These are phyloP conservation scores for Thermochaetoides thermophila DNA, from an alignment of 495 filamentous ascomycete species.

Conservation along the genomic window DNA sequence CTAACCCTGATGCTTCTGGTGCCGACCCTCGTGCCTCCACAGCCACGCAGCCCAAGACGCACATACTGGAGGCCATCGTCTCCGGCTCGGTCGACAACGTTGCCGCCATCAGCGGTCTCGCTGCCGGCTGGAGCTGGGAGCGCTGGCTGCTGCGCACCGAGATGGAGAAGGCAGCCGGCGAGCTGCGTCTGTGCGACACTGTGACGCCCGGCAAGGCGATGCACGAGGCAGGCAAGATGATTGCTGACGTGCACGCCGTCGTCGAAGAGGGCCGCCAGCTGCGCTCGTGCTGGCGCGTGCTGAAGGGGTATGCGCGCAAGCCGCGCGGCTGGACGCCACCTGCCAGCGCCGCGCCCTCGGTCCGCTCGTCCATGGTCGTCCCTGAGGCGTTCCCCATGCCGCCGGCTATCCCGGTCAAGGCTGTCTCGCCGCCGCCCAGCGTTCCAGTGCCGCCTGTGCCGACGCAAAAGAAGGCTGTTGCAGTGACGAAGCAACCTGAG, in stretches of 20 bases:
- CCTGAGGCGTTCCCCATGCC: constrained; percentile 1
- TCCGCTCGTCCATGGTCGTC: background rate
- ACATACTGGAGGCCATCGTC: constrained; percentile 50
- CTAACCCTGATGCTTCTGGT: constrained; percentile 1
- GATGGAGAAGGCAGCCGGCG: constrained; percentile 62
- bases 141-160: constrained; percentile 83
- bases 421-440: background rate
- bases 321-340: constrained; percentile 33
- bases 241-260: constrained; percentile 65
- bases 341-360: background rate
- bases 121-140: constrained; percentile 91
- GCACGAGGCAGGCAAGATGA: constrained; percentile 35
- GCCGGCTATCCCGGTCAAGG: background rate
- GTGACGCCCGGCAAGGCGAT: constrained; percentile 30
- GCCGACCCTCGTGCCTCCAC: constrained; percentile 23
- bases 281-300: constrained; percentile 70
- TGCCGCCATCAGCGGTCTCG: constrained; percentile 61
- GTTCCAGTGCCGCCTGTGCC: background rate
- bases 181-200: constrained; percentile 37
- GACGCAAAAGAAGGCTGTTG: background rate
- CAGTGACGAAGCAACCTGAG: background rate
- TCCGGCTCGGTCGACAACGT: constrained; percentile 56
- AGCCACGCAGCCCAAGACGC: too few species aligned
- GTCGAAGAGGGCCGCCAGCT: constrained; percentile 71
- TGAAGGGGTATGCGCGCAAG: constrained; percentile 87